phyloP scores from a whole-genome alignment of 2,329 filamentous ascomycete species.

The Calonectria pseudoturangicola region DNA sequence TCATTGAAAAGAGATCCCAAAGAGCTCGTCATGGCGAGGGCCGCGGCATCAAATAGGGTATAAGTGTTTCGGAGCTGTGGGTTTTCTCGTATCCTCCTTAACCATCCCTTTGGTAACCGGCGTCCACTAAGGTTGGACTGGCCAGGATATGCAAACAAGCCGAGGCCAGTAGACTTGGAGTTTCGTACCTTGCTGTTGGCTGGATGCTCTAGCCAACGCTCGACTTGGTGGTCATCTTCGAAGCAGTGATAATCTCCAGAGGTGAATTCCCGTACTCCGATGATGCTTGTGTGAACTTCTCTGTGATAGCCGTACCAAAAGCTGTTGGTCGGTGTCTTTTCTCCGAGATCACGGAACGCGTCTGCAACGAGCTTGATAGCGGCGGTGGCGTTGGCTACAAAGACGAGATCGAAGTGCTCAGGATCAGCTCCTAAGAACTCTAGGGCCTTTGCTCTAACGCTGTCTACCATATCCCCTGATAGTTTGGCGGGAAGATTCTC shows the following conservation, averaged over 20 bases:
- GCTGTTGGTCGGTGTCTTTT: constrained; percentile 64
- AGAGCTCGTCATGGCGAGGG: constrained; percentile 77
- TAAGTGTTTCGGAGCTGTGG: constrained; percentile 59
- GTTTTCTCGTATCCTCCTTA: constrained; percentile 59
- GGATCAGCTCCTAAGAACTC: constrained; percentile 76
- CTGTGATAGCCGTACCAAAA: constrained; percentile 78
- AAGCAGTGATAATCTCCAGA: constrained; percentile 73
- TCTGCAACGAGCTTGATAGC: constrained; percentile 78
- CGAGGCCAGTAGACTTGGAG: constrained; percentile 50
- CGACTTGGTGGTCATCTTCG: constrained; percentile 73
- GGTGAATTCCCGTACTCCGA: constrained; percentile 82
- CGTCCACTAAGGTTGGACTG: constrained; percentile 83
- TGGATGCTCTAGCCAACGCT: constrained; percentile 63
- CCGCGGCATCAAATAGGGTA: constrained; percentile 78
- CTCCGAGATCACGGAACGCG: constrained; percentile 71
- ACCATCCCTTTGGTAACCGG: constrained; percentile 76
- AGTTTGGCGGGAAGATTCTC: constrained; percentile 75
- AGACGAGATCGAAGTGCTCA: constrained; percentile 76
- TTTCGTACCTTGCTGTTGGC: constrained; percentile 45
- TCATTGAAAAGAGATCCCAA: constrained; percentile 72
- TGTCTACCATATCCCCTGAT: constrained; percentile 74
- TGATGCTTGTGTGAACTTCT: constrained; percentile 77
- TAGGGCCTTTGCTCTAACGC: constrained; percentile 71
- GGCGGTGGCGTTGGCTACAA: constrained; percentile 77
- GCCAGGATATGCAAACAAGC: constrained; percentile 78